Base-by-base conservation (phyloP, 2,329 filamentous ascomycete species). In the Neofusicoccum sp. region DNA sequence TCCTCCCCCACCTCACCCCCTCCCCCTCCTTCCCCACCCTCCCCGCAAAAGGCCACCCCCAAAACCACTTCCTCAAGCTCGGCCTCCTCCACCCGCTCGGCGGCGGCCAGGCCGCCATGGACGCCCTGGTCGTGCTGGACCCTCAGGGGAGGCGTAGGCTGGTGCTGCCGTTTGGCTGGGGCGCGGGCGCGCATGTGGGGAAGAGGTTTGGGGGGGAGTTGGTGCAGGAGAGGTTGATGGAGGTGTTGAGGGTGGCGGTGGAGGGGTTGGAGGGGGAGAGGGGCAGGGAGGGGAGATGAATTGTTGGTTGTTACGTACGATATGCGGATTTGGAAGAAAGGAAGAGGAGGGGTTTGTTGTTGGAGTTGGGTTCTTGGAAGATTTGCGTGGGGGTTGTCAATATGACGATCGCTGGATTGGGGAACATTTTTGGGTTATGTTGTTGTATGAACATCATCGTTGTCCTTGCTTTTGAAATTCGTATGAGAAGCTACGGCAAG, bases 141-240 rank as follows among this genome's bases (percentile, higher is more conserved):
- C 66, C 65, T 4, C 67, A 67, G 11, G 73, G 73, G 0, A 70
- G 73, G 41, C 70, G 77, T 28, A 72, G 79, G 56, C 68, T 81
- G 60, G 72, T 80, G 11, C 65, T 81, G 52, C 79, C 79, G 1
- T 77, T 81, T 65, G 78, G 78, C 2, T 80, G 79, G 79, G 78
- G 79, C 12, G 76, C 75, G 31, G 76, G 76, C 4, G 71, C 71
- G 44, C 74, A 76, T 65, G 74, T 48, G 6, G 74, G 71, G 34
- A 29, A 43, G 6, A 68, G 68, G 22, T 73, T 70, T 2, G 66
- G 65, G 8, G 75, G 74, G 6, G 65, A 67, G 14, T 69, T 67
- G 11, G 74, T 77, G 64, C 71, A 72, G 59, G 64, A 65, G 29
- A 63, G 64, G 22, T 63, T 78, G 65, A 73, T 64, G 45, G 62